A percentile compares a stretch with the other conserved stretches of the same genome.
Evolutionary conservation across 73 alveolate species (phyloP).

Genomic region (Breviolum minutum): DNA sequence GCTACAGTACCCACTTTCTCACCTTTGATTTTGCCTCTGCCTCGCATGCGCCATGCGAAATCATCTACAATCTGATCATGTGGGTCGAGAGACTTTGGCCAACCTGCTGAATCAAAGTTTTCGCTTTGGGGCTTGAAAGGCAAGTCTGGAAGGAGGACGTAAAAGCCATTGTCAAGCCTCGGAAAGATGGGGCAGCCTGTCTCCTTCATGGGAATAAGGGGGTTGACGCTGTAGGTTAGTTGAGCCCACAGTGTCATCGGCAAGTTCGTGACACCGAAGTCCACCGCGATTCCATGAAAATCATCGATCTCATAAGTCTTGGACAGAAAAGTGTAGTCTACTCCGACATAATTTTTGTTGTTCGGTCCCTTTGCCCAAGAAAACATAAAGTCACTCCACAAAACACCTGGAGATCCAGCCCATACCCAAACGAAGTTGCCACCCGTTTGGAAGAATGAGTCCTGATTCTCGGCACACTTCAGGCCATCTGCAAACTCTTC

Average conservation of each 20-base stretch:
- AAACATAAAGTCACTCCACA: not conserved
- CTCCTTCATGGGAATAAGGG: not conserved
- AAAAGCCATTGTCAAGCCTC: not conserved
- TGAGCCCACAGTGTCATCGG: conserved; percentile 1
- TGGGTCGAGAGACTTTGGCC: not conserved
- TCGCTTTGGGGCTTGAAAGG: not conserved
- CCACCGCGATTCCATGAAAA: not conserved
- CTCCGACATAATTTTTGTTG: not conserved
- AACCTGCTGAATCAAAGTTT: not conserved
- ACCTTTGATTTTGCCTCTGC: not conserved
- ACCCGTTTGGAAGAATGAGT: not conserved
- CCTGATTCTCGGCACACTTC: not conserved
- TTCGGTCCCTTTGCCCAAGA: not conserved
- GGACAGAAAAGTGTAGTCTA: conserved; percentile 4
- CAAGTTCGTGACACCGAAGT: not conserved
- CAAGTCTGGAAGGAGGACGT: not conserved
- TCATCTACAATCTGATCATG: not conserved
- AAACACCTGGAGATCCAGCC: not conserved
- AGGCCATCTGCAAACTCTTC: not conserved
- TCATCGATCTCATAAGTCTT: not conserved
- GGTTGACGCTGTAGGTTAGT: not conserved
- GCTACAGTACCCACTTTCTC: not conserved
- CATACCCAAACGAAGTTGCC: not conserved
- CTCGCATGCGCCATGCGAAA: conserved; percentile 1
- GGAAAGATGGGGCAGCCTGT: not conserved